Percentiles rank a stretch among this genome's conserved stretches.
Conservation (phyloP, 257 asterid species). For the Scutellaria barbata region DNA sequence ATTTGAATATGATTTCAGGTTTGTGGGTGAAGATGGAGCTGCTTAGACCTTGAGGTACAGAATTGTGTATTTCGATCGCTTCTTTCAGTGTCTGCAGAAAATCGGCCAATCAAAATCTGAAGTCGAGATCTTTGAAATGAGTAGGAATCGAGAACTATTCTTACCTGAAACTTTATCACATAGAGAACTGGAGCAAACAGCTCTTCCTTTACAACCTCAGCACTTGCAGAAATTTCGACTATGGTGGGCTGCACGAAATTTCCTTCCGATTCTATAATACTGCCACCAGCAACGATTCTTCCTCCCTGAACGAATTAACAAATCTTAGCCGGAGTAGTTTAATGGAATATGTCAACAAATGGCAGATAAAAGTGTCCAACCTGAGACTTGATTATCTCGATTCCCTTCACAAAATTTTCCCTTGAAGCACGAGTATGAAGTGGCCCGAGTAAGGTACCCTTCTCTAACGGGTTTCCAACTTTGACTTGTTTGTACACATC, state of each 20-base stretch:
- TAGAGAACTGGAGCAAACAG: constrained; percentile 97
- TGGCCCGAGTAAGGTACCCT: constrained; percentile 91
- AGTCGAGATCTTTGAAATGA: not conserved
- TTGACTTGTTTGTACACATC: constrained; percentile 90
- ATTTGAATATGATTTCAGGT: constrained; percentile 85
- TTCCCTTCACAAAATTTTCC: constrained; percentile 81
- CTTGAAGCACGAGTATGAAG: constrained; percentile 74
- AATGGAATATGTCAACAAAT: not conserved
- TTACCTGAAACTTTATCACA: constrained; percentile 91
- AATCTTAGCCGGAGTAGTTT: not conserved
- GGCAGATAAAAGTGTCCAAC: constrained; percentile 37
- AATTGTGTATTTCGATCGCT: constrained; percentile 89
- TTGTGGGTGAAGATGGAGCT: constrained; percentile 93
- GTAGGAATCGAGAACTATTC: not conserved
- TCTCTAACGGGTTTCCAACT: constrained; percentile 91
- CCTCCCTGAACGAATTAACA: constrained; percentile 71
- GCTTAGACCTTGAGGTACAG: constrained; percentile 98
- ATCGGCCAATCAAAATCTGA: constrained; percentile 6
- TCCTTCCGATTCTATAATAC: constrained; percentile 71
- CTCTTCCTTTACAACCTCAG: constrained; percentile 88
- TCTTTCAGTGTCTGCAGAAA: constrained; percentile 80
- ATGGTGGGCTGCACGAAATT: constrained; percentile 94
- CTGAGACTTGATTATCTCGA: constrained; percentile 80
- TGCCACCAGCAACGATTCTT: constrained; percentile 78
- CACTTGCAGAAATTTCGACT: constrained; percentile 73